These are phyloP conservation scores for Coprinellus aureogranulatus DNA, from an alignment of 768 basidiomycete genomes.

Conservation along the genomic window DNA sequence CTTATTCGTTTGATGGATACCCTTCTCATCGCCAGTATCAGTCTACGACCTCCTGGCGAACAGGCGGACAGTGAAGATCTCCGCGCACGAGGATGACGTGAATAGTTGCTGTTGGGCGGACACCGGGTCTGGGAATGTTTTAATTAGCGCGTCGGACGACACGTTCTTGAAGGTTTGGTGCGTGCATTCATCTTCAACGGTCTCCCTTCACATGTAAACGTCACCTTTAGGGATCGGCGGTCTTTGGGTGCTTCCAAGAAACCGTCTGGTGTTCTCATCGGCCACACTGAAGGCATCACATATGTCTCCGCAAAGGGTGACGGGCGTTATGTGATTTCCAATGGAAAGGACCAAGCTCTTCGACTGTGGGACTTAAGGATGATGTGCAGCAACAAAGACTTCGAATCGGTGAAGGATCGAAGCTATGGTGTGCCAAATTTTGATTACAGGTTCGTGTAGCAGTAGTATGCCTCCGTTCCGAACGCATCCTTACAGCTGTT, in stretches of 20 bases:
- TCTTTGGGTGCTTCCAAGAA: constrained; percentile 56
- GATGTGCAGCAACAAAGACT: constrained; percentile 77
- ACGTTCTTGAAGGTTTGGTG: constrained; percentile 94
- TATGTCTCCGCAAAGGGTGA: constrained; percentile 95
- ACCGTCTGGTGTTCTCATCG: constrained; percentile 90
- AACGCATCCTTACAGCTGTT: background rate
- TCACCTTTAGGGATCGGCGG: constrained; percentile 49
- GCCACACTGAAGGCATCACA: constrained; percentile 95
- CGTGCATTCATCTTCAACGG: constrained; percentile 30
- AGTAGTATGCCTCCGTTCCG: background rate
- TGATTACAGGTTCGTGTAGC: constrained; percentile 87
- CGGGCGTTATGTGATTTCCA: constrained; percentile 91
- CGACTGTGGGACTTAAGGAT: constrained; percentile 92
- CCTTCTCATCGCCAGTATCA: constrained; percentile 25
- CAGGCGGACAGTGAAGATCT: constrained; percentile 76
- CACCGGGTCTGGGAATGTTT: constrained; percentile 85
- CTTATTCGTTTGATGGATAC: constrained; percentile 2
- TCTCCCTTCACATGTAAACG: background rate
- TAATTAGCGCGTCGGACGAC: constrained; percentile 95
- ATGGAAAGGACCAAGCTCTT: constrained; percentile 92
- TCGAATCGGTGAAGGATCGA: constrained; percentile 48
- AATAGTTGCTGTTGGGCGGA: constrained; percentile 98
- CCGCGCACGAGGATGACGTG: constrained; percentile 87
- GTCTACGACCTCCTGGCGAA: constrained; percentile 90
- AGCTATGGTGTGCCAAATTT: constrained; percentile 60